phyloP scores from a whole-genome alignment of 768 basidiomycete genomes.

The Pleurotus tuoliensis region DNA sequence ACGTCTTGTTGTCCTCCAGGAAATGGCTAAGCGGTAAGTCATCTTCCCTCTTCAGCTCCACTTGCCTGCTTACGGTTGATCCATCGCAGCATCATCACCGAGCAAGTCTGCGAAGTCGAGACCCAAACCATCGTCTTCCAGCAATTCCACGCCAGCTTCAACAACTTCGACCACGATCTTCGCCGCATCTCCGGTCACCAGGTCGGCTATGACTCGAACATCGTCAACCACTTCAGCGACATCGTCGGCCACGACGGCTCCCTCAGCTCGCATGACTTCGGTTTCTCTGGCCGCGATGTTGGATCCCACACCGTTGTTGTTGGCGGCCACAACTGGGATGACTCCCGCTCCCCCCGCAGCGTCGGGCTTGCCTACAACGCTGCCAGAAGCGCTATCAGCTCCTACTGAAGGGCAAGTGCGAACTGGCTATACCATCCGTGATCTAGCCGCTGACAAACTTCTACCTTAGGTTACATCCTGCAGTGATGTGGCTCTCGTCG shows the following conservation, averaged over 20 bases:
- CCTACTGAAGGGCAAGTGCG: not conserved
- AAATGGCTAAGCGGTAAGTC: constrained; percentile 28
- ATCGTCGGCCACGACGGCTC: constrained; percentile 26
- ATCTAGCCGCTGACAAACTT: not conserved
- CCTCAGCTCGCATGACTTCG: constrained; percentile 25
- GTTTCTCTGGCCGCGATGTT: constrained; percentile 28
- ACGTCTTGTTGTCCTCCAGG: constrained; percentile 28
- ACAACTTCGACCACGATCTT: constrained; percentile 27
- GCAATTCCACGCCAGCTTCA: constrained; percentile 27
- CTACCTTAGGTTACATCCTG: constrained; percentile 2
- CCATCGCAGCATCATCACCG: constrained; percentile 22
- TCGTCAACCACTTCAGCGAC: constrained; percentile 24
- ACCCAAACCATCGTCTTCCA: constrained; percentile 32
- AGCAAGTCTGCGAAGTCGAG: constrained; percentile 32
- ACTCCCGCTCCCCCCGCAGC: constrained; percentile 17
- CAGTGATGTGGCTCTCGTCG: constrained; percentile 4
- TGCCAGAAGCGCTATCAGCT: constrained; percentile 9
- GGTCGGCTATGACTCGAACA: constrained; percentile 28
- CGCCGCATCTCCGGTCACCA: constrained; percentile 22
- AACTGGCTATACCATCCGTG: not conserved
- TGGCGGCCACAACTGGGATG: constrained; percentile 25
- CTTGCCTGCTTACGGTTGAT: not conserved
- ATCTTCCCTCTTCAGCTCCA: not conserved
- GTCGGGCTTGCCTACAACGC: constrained; percentile 19
- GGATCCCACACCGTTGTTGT: constrained; percentile 23